Evolutionary conservation across 148 eudicot species (phyloP), one percentile per base, ranked within the genome.

Genomic region (Tetragonia tetragonoides): DNA sequence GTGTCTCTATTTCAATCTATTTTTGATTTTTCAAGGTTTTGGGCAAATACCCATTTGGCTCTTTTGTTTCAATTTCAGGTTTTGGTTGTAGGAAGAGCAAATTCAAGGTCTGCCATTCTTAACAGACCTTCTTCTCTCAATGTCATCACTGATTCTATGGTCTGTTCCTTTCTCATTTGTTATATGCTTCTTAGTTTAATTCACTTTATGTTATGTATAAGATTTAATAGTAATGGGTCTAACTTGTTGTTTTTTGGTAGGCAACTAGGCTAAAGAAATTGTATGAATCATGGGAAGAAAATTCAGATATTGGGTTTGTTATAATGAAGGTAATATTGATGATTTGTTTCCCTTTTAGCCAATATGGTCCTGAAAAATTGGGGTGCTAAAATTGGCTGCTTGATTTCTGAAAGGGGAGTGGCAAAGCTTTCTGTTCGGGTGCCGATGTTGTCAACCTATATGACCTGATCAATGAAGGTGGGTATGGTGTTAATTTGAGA

Each of bases 251-350:
- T 72, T 20, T 39, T 75, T 79, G 70, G 28, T 83, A 96, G 98
- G 93, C 77, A 28, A 83, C 61, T 84, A 87, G 98, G 81, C 89
- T 91, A 46, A 91, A 88, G 70, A 93, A 84, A 84, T 73, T 93
- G 57, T 96, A 93, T 72, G 88, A 91, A 84, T 89, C 93, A 56
- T 93, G 99, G 99, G 98, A 96, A 83, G 99, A 95, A 66, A 93
- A 91, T 68, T 73, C 95, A n/a, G 87, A 87, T 83, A 88, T 96
- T 77, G 98, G 97, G 72, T 93, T 93, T 79, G 85, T 93, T 63
- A 41, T 89, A 66, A 93, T 93, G 92, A 96, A 93, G 97, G 99
- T 96, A 86, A 78, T 2, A 21, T 41, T 21, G 12, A 39, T 37
- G 70, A 16, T 54, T 34, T 77, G 12, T 21, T 59, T 20, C 9